phyloP scores from a whole-genome alignment of 768 basidiomycete species.

The Tulasnella sp. region DNA sequence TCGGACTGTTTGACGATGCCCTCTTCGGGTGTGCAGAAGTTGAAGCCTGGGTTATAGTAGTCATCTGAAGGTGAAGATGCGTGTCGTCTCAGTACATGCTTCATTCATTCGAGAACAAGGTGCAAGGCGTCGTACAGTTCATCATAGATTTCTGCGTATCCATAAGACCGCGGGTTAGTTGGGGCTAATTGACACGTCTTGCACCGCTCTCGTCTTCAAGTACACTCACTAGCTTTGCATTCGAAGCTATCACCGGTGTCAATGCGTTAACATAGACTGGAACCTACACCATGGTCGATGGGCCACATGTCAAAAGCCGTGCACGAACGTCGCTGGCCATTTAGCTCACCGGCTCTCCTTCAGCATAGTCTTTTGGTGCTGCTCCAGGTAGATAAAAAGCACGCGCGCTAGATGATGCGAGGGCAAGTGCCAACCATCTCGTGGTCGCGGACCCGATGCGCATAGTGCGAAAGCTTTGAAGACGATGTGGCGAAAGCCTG shows the following conservation, averaged over 20 bases:
- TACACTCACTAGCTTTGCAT: conserved; percentile 27
- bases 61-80: conserved; percentile 47
- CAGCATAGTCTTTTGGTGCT: conserved; percentile 70
- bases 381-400: conserved; percentile 88
- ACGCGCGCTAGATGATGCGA: conserved; percentile 1
- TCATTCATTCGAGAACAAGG: no score
- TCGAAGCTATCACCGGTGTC: conserved; percentile 61
- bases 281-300: conserved; percentile 34
- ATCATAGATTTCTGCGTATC: conserved; percentile 70
- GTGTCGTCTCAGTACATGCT: not conserved
- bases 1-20: conserved; percentile 67
- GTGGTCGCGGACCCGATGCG: not conserved
- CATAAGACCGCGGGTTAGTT: conserved; percentile 12
- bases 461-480: not conserved
- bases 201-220: no score
- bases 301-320: not conserved
- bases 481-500: no score
- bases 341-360: conserved; percentile 41
- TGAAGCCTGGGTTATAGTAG: conserved; percentile 79
- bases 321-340: not conserved
- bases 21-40: conserved; percentile 71
- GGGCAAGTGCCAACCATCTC: not conserved
- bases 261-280: conserved; percentile 78
- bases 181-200: conserved; percentile 55
- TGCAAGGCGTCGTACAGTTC: conserved; percentile 46